phyloP scores from a whole-genome alignment of 148 eudicot genomes.

The Silene latifolia region DNA sequence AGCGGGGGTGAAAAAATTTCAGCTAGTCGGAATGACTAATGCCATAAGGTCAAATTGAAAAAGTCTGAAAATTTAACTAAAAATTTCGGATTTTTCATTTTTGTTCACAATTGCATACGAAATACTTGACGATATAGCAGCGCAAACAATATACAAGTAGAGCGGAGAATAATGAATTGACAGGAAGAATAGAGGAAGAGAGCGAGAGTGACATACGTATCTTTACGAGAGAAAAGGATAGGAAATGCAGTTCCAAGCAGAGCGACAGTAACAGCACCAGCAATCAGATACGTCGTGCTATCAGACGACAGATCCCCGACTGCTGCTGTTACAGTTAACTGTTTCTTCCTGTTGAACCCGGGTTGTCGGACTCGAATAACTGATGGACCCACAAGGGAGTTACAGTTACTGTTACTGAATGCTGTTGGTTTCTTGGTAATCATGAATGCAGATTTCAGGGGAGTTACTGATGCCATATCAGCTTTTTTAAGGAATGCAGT shows the following conservation, averaged over 20 bases:
- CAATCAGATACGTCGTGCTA: slow-evolving; percentile 56
- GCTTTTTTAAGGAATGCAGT: not conserved
- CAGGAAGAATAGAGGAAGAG: too few relatives aligned
- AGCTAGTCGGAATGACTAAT: too few relatives aligned
- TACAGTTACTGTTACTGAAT: not conserved
- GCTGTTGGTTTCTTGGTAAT: slow-evolving; percentile 11
- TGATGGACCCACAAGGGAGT: not conserved
- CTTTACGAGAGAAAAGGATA: slow-evolving; percentile 72
- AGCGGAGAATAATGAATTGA: too few relatives aligned
- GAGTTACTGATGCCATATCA: slow-evolving; percentile 37
- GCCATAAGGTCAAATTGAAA: too few relatives aligned
- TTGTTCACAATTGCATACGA: too few relatives aligned
- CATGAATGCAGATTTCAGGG: slow-evolving; percentile 28
- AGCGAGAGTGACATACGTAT: slow-evolving; percentile 38
- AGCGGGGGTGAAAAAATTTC: too few relatives aligned
- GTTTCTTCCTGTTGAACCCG: slow-evolving; percentile 23
- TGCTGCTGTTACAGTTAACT: slow-evolving; percentile 41
- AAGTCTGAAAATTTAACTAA: too few relatives aligned
- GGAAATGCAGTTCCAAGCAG: slow-evolving; percentile 72
- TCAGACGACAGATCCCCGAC: slow-evolving; percentile 75
- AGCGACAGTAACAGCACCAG: slow-evolving; percentile 55
- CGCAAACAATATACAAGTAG: too few relatives aligned
- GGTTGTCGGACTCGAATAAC: not conserved
- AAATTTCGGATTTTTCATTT: too few relatives aligned
- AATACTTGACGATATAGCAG: not conserved